These are phyloP conservation scores for Allomyces macrogynus DNA, from an alignment of 192 early-diverging fungal genomes.

Conservation along the genomic window DNA sequence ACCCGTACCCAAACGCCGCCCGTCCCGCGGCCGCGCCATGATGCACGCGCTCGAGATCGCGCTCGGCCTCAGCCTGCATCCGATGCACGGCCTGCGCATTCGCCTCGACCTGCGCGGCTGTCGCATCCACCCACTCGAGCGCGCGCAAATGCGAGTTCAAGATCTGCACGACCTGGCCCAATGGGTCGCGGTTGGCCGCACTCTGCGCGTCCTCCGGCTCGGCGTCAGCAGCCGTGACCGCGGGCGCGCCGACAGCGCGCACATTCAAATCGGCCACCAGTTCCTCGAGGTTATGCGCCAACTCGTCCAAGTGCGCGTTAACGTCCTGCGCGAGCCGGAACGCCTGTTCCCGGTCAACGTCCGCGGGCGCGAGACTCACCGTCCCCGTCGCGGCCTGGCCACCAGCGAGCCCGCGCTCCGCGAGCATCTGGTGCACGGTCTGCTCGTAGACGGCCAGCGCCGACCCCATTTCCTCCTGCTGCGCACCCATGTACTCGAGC, in stretches of 20 bases:
- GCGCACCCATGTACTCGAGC: constrained; percentile 67
- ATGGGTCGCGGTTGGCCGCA: constrained; percentile 9
- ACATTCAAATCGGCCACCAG: constrained; percentile 79
- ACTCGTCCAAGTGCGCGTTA: constrained; percentile 69
- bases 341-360: constrained; percentile 66
- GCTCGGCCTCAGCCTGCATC: constrained; percentile 17
- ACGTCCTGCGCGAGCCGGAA: constrained; percentile 72
- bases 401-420: constrained; percentile 14
- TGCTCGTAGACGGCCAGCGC: constrained; percentile 63
- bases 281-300: constrained; percentile 49
- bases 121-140: constrained; percentile 77
- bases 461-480: constrained; percentile 60
- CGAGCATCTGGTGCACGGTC: constrained; percentile 29
- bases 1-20: too few relatives aligned
- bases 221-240: constrained; percentile 6
- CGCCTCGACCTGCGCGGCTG: constrained; percentile 28
- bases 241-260: constrained; percentile 17
- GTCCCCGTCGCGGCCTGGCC: constrained; percentile 19
- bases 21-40: too few relatives aligned
- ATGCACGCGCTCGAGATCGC: constrained; percentile 1
- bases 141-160: constrained; percentile 78
- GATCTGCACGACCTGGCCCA: constrained; percentile 62
- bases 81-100: constrained; percentile 31
- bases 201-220: constrained; percentile 15
- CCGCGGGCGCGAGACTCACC: constrained; percentile 32